These are phyloP conservation scores for Fusarium ambrosium DNA, from an alignment of 2,329 filamentous ascomycete species.

Conservation along the genomic window DNA sequence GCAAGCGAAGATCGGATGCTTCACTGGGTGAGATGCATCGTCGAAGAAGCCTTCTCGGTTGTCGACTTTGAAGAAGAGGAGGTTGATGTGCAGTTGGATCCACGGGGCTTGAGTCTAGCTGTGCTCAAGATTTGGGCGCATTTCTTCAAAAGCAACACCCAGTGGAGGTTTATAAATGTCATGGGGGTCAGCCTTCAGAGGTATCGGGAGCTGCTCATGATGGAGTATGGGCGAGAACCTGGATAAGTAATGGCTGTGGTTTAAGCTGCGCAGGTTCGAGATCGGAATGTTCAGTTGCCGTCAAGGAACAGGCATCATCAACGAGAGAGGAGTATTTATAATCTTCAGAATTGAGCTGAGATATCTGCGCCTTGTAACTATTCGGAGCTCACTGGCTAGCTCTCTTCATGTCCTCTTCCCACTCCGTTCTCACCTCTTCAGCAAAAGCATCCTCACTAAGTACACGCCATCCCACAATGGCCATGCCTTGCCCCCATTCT, in stretches of 20 bases:
- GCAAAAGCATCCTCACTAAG: slow-evolving; percentile 1
- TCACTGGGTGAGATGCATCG: slow-evolving; percentile 61
- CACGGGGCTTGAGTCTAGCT: slow-evolving; percentile 51
- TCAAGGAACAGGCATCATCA: not conserved
- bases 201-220: slow-evolving; percentile 47
- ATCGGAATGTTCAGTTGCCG: too few relatives aligned
- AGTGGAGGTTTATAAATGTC: slow-evolving; percentile 63
- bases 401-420: not conserved
- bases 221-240: not conserved
- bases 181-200: slow-evolving; percentile 57
- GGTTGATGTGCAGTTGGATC: not conserved
- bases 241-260: not conserved
- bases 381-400: not conserved
- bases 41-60: slow-evolving; percentile 58
- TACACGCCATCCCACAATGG: slow-evolving; percentile 18
- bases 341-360: not conserved
- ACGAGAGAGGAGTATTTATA: not conserved
- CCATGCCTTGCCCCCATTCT: slow-evolving; percentile 9
- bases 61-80: slow-evolving; percentile 51
- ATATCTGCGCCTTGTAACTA: not conserved
- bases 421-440: not conserved
- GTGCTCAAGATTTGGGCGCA: slow-evolving; percentile 61
- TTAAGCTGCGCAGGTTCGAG: not conserved
- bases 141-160: slow-evolving; percentile 62
- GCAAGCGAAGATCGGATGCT: slow-evolving; percentile 60